These are phyloP conservation scores for Xylariaceae sp. DNA, from an alignment of 2,329 filamentous ascomycete species.

Conservation along the genomic window DNA sequence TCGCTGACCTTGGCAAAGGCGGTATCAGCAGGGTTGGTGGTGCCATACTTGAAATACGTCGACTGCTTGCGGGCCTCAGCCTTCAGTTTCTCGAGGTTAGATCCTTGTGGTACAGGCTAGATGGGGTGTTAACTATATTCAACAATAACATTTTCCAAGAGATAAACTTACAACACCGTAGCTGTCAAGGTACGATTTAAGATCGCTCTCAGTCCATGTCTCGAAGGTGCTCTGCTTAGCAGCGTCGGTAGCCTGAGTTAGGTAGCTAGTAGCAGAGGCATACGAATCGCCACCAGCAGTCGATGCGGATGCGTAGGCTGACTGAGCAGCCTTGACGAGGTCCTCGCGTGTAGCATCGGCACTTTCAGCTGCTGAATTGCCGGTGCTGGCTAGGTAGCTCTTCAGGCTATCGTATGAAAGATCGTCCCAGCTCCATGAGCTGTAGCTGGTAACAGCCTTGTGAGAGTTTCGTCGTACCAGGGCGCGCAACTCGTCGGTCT, in stretches of 20 bases:
- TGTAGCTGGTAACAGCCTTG: slow-evolving; percentile 64
- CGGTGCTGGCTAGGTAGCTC: slow-evolving; percentile 48
- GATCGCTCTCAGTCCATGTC: slow-evolving; percentile 66
- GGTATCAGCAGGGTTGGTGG: slow-evolving; percentile 59
- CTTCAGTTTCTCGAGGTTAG: slow-evolving; percentile 63
- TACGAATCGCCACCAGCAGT: slow-evolving; percentile 52
- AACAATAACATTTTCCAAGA: neutral
- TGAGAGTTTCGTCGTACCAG: slow-evolving; percentile 70
- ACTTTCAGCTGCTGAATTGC: slow-evolving; percentile 53
- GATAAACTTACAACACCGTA: slow-evolving; percentile 58
- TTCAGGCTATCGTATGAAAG: slow-evolving; percentile 68
- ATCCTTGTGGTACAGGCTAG: slow-evolving; percentile 59
- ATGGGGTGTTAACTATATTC: neutral
- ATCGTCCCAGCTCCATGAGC: slow-evolving; percentile 76
- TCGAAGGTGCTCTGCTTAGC: slow-evolving; percentile 67
- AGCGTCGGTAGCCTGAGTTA: slow-evolving; percentile 59
- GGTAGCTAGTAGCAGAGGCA: slow-evolving; percentile 67
- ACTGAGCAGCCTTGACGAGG: slow-evolving; percentile 60
- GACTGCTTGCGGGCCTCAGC: slow-evolving; percentile 68
- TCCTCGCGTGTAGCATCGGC: slow-evolving; percentile 67
- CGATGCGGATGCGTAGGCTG: slow-evolving; percentile 56
- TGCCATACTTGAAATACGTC: slow-evolving; percentile 75
- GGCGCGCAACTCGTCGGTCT: slow-evolving; percentile 68
- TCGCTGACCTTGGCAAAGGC: slow-evolving; percentile 60
- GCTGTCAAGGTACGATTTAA: slow-evolving; percentile 76